These are phyloP conservation scores for Ceriops tagal DNA, from an alignment of 345 rosid genomes.

Conservation along the genomic window DNA sequence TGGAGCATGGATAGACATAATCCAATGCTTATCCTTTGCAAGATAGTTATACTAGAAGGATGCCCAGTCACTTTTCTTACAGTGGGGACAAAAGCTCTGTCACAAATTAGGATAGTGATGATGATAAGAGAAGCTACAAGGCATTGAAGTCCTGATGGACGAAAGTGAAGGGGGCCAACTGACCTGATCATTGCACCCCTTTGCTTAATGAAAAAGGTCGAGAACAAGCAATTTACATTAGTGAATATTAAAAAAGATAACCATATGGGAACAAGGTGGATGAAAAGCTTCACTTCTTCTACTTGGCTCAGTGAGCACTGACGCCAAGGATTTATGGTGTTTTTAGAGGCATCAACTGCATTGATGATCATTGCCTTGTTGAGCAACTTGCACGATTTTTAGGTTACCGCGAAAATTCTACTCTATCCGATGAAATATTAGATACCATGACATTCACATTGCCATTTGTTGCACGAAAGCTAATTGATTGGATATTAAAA, in stretches of 20 bases:
- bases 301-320: conserved; percentile 79
- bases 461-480: no score
- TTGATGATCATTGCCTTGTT: conserved; percentile 46
- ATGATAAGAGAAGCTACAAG: conserved; percentile 59
- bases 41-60: conserved; percentile 66
- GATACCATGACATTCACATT: neutral
- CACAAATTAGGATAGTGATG: conserved; percentile 51
- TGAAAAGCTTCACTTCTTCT: conserved; percentile 50
- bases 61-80: conserved; percentile 59
- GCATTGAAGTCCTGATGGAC: conserved; percentile 72
- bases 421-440: neutral
- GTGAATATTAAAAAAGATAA: conserved; percentile 68
- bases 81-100: conserved; percentile 52
- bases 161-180: conserved; percentile 55
- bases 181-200: conserved; percentile 60
- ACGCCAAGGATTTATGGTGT: conserved; percentile 61
- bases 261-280: conserved; percentile 48
- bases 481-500: no score
- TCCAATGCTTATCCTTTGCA: conserved; percentile 74
- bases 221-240: no score
- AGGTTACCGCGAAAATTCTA: neutral
- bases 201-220: conserved; percentile 77
- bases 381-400: conserved; percentile 42
- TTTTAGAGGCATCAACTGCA: conserved; percentile 32
- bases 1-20: conserved; percentile 54